Evolutionary conservation across 257 asterid species (phyloP).

Genomic region (Primulina huaijiensis): DNA sequence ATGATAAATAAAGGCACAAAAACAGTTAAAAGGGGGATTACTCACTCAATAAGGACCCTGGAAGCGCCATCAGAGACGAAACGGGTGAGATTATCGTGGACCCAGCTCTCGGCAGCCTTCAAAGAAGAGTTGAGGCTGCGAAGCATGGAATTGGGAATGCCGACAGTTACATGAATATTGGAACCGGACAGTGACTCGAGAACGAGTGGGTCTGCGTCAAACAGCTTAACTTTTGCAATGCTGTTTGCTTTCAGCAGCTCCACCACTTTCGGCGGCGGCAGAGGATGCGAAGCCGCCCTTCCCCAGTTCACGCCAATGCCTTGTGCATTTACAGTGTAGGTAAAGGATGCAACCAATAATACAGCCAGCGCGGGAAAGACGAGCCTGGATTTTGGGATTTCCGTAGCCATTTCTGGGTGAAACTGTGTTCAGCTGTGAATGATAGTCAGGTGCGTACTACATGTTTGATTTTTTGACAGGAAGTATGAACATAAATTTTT

Average conservation of each 20-base stretch:
- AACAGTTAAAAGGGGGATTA: background rate
- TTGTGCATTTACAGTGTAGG: constrained; percentile 23
- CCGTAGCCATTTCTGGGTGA: constrained; percentile 32
- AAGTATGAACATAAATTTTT: background rate
- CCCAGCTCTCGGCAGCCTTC: constrained; percentile 81
- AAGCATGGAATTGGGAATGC: constrained; percentile 80
- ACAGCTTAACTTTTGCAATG: constrained; percentile 61
- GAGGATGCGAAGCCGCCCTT: constrained; percentile 68
- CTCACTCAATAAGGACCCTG: constrained; percentile 66
- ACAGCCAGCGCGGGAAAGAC: constrained; percentile 17
- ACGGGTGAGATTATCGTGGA: constrained; percentile 84
- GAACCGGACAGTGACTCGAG: constrained; percentile 67
- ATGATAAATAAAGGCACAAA: background rate
- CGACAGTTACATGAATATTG: constrained; percentile 57
- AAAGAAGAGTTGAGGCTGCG: constrained; percentile 61
- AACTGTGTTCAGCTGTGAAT: background rate
- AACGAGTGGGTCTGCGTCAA: constrained; percentile 62
- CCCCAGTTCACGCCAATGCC: constrained; percentile 90
- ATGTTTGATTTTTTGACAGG: background rate
- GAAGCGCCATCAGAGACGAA: constrained; percentile 51
- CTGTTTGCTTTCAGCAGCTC: constrained; percentile 65
- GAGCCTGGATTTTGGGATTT: constrained; percentile 19
- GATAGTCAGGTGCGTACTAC: background rate
- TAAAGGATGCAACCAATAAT: constrained; percentile 4
- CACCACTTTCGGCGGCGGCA: constrained; percentile 72